Base-by-base conservation (phyloP, 768 basidiomycete species). In the Leccinum imitatum region DNA sequence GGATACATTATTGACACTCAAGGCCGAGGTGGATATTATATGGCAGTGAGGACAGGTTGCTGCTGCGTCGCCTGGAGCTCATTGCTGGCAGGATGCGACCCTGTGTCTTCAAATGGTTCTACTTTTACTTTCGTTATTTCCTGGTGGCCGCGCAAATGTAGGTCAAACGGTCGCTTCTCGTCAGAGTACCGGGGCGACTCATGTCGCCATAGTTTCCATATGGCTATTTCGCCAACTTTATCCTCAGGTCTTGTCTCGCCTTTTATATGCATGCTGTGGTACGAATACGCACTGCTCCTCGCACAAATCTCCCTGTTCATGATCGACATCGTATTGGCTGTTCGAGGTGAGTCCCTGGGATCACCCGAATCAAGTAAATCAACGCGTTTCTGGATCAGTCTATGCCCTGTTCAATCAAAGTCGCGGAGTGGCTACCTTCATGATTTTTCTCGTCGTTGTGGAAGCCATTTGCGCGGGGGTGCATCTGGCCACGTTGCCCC, bases 371-470 rank as follows among this genome's bases (percentile, higher is more conserved):
- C 11, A 13, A 3, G 11, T 23, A 47, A n/a, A 31, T 35, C 15
- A 30, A 27, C 19, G 15, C 2, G 31, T 30, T 44, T 53, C n/a
- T 25, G 37, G 21, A 33, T 31, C n/a, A 68, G 68, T 70, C 7
- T 68, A 54, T 55, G 64, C 63, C 0, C 41, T 71, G 5, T 83
- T 78, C 61, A 75, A 79, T 58, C 74, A 71, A 15, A 73, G 73
- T 55, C 62, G 54, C n/a, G 56, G 39, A 41, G 60, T 80, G 30
- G 69, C 67, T 14, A 37, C 62, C 25, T 53, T 65, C n/a, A 44
- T 69, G n/a, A 37, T 15, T 46, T 14, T 47, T 19, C 17, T 69
- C 21, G 33, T 70, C 19, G 10, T 62, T 46, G 21, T 58, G 13
- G 59, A 69, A 35, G 6, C 78, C 68, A 63, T 13, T 50, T 1